Evolutionary conservation across 2,329 filamentous ascomycete species (phyloP), one percentile per base, ranked within the genome.

Genomic region (Colletotrichum sp.): DNA sequence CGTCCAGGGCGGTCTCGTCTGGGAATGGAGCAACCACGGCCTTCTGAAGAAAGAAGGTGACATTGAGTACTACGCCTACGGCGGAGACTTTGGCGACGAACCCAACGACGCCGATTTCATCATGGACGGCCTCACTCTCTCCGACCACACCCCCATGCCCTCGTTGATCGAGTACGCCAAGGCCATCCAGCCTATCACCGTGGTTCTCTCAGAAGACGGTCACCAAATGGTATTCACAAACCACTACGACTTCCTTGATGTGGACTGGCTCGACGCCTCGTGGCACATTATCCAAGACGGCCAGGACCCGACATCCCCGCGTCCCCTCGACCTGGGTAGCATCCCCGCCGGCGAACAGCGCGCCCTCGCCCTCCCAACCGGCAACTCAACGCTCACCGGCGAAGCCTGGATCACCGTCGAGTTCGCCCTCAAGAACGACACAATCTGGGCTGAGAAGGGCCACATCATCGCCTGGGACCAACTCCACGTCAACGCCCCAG

Each of bases 1-100:
- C 0, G 79, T 86, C 0, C 92, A 94, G 83, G 93, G 93, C 5
- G 93, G 93, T 0, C 91, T 90, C 34, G 88, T 93, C 7, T 93
- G 91, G 91, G 91, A 93, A 79, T 93, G 91, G 91, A 88, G 87
- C 0, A 92, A 92, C 74, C 91, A 92, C 64, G 88, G 89, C 39
- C 81, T 89, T 3, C 84, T 85, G 5, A 84, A 85, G 65, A 85
- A 84, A 7, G 80, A 85, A 57, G 83, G 86, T 26, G 86, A 86
- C 32, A 82, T 85, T 34, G 83, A 86, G 62, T 90, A 87, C 77
- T 90, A 89, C 80, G 91, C 86, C 0, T 93, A 92, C 44, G 91
- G 91, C 1, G 91, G 91, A 3, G 91, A 93, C 79, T 93, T 92
- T 81, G 89, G 89, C 5, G 91, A 93, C 66, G 83, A 88, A 0